These are phyloP conservation scores for Gymnopilus dilepis DNA, from an alignment of 768 basidiomycete genomes.

Conservation along the genomic window DNA sequence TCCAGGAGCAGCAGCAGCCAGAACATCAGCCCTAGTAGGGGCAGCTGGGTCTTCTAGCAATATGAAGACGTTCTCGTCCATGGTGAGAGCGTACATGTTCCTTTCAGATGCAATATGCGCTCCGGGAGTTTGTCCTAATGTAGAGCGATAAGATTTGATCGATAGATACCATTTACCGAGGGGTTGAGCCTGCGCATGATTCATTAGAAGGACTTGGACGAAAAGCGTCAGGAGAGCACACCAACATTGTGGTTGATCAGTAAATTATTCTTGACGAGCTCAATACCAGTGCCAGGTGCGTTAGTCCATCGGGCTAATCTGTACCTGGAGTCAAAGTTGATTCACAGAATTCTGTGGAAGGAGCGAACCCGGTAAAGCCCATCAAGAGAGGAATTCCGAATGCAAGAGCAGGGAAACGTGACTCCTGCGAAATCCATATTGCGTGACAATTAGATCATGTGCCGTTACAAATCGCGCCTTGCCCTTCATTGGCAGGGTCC, in stretches of 20 bases:
- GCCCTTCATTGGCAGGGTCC: too few relatives aligned
- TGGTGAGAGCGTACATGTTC: constrained; percentile 75
- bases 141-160: constrained; percentile 76
- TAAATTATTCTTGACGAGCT: constrained; percentile 73
- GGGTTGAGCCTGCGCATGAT: constrained; percentile 53
- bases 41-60: constrained; percentile 77
- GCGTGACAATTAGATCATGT: too few relatives aligned
- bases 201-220: constrained; percentile 11
- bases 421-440: too few relatives aligned
- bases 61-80: constrained; percentile 83
- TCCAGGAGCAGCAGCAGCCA: constrained; percentile 47
- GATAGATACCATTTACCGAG: constrained; percentile 73
- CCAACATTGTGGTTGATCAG: constrained; percentile 68
- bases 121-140: constrained; percentile 60
- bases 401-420: too few relatives aligned
- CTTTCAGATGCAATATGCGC: constrained; percentile 61
- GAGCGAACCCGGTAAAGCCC: constrained; percentile 66
- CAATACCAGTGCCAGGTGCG: constrained; percentile 74
- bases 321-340: constrained; percentile 5
- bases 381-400: constrained; percentile 38
- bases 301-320: constrained; percentile 85
- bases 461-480: constrained; percentile 34
- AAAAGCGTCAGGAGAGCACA: constrained; percentile 23
- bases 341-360: constrained; percentile 8
- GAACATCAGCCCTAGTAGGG: constrained; percentile 68